Evolutionary conservation across 2,329 filamentous ascomycete species (phyloP).

Genomic region (Aspergillus niger): DNA sequence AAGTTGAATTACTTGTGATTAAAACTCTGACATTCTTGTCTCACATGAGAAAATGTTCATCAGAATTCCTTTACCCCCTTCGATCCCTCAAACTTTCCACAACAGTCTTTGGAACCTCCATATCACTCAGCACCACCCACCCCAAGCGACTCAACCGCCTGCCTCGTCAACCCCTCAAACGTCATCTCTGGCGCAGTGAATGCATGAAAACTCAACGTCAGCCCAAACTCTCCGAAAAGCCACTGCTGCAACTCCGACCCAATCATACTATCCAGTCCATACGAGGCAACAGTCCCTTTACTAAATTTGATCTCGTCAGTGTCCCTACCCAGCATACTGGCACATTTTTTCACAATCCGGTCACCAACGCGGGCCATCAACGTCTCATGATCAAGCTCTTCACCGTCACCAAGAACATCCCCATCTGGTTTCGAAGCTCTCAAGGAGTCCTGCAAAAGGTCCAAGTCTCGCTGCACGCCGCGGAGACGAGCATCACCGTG

Average conservation of each 20-base stretch:
- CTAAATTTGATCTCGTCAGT: neutral
- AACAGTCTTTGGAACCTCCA: too few relatives aligned
- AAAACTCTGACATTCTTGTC: too few relatives aligned
- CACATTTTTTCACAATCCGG: neutral
- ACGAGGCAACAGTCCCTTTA: constrained; percentile 25
- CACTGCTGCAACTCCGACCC: constrained; percentile 44
- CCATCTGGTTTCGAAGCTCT: neutral
- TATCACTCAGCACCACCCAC: neutral
- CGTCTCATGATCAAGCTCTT: neutral
- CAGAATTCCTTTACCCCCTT: too few relatives aligned
- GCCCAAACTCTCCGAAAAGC: constrained; percentile 35
- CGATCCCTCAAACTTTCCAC: too few relatives aligned
- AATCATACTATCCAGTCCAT: constrained; percentile 48
- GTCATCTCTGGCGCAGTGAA: neutral
- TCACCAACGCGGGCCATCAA: neutral
- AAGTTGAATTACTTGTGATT: too few relatives aligned
- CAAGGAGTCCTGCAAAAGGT: neutral
- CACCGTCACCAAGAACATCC: neutral
- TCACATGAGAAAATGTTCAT: too few relatives aligned
- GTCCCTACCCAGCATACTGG: neutral
- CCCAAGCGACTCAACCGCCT: neutral
- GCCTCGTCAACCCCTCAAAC: neutral
- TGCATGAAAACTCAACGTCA: constrained; percentile 37
- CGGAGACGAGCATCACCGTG: neutral
- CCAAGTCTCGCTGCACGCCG: neutral